Evolutionary conservation across 2,329 filamentous ascomycete species (phyloP).

Genomic region (Cytospora paraplurivora): DNA sequence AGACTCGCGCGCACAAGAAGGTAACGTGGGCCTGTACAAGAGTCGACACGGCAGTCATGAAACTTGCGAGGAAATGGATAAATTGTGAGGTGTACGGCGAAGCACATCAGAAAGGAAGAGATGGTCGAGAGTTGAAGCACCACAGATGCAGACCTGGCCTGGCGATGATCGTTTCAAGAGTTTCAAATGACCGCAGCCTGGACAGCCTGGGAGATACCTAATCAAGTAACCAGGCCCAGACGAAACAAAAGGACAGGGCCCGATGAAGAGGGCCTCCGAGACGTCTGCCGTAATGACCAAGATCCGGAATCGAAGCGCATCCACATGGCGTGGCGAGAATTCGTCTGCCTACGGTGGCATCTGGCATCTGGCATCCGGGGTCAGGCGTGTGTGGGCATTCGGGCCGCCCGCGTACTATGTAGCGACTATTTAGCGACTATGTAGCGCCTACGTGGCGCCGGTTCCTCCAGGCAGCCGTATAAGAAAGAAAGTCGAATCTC

Average conservation of each 20-base stretch:
- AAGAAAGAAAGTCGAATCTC: slow-evolving; percentile 4
- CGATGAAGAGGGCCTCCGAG: neutral
- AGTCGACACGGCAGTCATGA: neutral
- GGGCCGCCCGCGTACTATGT: too few species aligned
- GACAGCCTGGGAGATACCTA: slow-evolving; percentile 1
- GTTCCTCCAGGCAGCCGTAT: slow-evolving; percentile 8
- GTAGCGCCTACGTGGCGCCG: neutral
- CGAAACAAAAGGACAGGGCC: slow-evolving; percentile 14
- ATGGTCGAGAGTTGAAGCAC: neutral
- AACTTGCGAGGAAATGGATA: neutral
- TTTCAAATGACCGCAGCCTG: slow-evolving; percentile 13
- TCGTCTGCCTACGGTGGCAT: slow-evolving; percentile 17
- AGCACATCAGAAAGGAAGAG: neutral
- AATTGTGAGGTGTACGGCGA: neutral
- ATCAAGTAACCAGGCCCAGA: neutral
- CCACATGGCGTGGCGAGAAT: slow-evolving; percentile 18
- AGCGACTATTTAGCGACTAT: too few species aligned
- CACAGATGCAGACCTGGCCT: neutral
- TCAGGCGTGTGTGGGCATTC: neutral
- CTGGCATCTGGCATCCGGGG: slow-evolving; percentile 10
- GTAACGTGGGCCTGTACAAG: neutral
- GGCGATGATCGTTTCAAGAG: neutral
- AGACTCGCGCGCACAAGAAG: neutral
- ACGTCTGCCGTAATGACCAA: neutral
- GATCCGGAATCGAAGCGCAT: slow-evolving; percentile 11